phyloP scores from a whole-genome alignment of 768 basidiomycete species.

The Boletus sp. region DNA sequence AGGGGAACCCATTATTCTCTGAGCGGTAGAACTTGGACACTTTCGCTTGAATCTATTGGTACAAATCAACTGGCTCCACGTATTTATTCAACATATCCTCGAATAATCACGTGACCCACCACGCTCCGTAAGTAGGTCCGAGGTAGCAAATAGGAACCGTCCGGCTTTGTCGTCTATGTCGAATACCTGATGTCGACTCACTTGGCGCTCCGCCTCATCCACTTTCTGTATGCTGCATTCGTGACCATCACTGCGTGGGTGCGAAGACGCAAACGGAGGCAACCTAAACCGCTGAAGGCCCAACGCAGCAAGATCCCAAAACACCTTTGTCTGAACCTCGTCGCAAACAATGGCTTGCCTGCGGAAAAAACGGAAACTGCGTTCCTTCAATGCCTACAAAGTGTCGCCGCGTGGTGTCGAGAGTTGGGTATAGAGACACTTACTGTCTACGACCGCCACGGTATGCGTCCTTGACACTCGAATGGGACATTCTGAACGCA shows the following conservation, averaged over 20 bases:
- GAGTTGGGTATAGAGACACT: conserved; percentile 57
- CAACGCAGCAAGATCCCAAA: conserved; percentile 55
- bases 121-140: background rate
- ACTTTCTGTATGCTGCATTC: conserved; percentile 51
- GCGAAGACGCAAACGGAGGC: conserved; percentile 32
- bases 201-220: conserved; percentile 51
- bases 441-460: conserved; percentile 69
- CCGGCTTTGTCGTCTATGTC: conserved; percentile 11
- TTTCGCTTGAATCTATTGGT: conserved; percentile 1
- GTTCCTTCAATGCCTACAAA: conserved; percentile 52
- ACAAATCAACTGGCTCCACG: conserved; percentile 17
- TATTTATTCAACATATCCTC: background rate
- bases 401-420: conserved; percentile 59
- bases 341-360: conserved; percentile 39
- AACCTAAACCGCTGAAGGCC: conserved; percentile 49
- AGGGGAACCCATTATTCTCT: conserved; percentile 44
- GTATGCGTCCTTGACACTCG: conserved; percentile 39
- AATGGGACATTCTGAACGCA: conserved; percentile 5
- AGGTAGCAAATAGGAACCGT: no score
- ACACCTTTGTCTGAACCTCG: conserved; percentile 66
- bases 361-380: conserved; percentile 36
- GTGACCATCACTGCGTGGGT: conserved; percentile 41
- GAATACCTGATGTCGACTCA: conserved; percentile 37
- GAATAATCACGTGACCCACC: conserved; percentile 18
- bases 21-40: conserved; percentile 3